Conservation (phyloP, 2,329 filamentous ascomycete species). For the Aspergillus aculeatinus region DNA sequence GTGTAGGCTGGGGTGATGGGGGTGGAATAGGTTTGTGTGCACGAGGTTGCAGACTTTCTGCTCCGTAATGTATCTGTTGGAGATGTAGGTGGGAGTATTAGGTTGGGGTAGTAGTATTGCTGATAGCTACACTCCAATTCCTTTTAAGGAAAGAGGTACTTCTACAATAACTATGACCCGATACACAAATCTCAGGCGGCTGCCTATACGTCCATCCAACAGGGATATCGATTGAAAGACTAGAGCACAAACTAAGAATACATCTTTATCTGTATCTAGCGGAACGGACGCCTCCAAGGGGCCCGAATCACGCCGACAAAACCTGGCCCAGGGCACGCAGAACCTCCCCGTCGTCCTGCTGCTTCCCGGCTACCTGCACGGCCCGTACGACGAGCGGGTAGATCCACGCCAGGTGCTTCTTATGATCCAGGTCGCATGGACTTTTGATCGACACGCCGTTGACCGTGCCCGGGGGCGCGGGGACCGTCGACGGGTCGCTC, state of each 20-base stretch:
- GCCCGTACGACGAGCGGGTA: conserved; percentile 65
- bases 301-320: conserved; percentile 54
- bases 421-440: conserved; percentile 38
- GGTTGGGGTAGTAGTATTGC: no score
- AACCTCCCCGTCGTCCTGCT: conserved; percentile 39
- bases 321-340: conserved; percentile 57
- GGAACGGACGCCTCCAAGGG: no score
- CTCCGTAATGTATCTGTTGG: no score
- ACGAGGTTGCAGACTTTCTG: no score
- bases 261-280: background rate
- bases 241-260: background rate
- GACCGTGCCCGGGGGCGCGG: conserved; percentile 45
- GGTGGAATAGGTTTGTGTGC: no score
- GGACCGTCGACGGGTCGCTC: conserved; percentile 70
- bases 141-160: no score
- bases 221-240: background rate
- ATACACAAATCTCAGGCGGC: no score
- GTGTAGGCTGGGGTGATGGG: no score
- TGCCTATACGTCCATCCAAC: no score
- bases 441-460: conserved; percentile 50
- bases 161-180: no score
- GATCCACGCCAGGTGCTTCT: conserved; percentile 75
- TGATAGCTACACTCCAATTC: no score
- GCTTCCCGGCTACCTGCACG: conserved; percentile 42
- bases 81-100: no score